A percentile compares a stretch with the other conserved stretches of the same genome.
phyloP scores from a whole-genome alignment of 2,329 filamentous ascomycete genomes.

The Hymenoscyphus occultus region DNA sequence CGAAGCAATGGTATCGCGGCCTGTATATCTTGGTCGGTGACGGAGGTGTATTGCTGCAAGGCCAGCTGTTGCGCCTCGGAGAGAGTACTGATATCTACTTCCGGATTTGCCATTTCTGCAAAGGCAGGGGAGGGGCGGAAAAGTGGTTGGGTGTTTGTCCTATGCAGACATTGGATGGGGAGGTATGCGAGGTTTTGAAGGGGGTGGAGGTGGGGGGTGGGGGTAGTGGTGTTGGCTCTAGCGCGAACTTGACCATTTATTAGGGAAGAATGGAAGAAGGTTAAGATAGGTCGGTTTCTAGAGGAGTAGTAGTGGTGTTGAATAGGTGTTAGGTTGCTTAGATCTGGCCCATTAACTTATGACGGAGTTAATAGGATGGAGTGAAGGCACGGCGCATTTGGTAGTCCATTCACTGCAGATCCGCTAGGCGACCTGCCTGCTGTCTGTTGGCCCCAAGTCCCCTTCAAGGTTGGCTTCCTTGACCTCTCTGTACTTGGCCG shows the following conservation, averaged over 20 bases:
- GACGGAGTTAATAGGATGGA: not conserved
- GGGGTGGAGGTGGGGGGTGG: not conserved
- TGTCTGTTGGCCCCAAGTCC: no score
- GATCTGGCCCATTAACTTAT: not conserved
- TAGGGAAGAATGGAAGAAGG: not conserved
- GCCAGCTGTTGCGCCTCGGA: conserved; percentile 76
- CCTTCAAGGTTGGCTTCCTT: not conserved
- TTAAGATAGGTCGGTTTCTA: not conserved
- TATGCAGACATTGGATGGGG: conserved; percentile 46
- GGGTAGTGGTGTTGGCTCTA: no score
- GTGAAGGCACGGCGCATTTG: not conserved
- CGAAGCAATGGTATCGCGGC: conserved; percentile 77
- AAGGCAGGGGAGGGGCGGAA: not conserved
- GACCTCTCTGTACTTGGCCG: no score
- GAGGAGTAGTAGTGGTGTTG: no score
- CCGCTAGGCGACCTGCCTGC: not conserved
- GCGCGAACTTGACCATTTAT: no score
- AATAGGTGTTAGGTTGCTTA: not conserved
- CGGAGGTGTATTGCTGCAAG: conserved; percentile 81
- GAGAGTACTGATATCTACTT: conserved; percentile 65
- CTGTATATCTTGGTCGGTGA: conserved; percentile 78
- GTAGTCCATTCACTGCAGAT: not conserved
- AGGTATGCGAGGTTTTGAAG: not conserved
- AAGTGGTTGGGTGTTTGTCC: conserved; percentile 3
- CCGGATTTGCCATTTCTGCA: conserved; percentile 44